phyloP scores from a whole-genome alignment of 2,329 filamentous ascomycete genomes.

The Beauveria caledonica region DNA sequence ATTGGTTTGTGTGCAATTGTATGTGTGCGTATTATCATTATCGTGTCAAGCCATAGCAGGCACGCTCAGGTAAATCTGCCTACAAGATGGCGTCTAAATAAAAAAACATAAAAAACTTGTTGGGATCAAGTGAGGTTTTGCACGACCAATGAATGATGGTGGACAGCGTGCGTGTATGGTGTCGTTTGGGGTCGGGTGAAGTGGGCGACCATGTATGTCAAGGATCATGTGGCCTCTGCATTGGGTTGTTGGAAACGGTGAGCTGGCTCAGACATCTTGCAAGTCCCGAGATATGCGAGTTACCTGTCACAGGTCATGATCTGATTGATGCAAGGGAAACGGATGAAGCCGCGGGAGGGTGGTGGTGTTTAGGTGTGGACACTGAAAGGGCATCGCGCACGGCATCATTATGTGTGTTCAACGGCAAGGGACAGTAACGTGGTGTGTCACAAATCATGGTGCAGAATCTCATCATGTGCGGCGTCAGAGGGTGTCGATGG shows the following conservation, averaged over 20 bases:
- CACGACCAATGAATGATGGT: not conserved
- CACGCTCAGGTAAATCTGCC: not conserved
- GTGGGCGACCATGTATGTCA: too few species aligned
- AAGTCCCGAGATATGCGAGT: not conserved
- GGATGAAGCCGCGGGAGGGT: not conserved
- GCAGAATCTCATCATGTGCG: too few species aligned
- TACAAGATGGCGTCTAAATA: not conserved
- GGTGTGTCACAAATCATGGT: too few species aligned
- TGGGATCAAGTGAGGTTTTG: not conserved
- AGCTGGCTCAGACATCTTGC: not conserved
- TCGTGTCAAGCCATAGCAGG: not conserved
- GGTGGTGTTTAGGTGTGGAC: not conserved
- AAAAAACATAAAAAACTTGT: not conserved
- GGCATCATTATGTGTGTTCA: too few species aligned
- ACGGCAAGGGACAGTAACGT: too few species aligned
- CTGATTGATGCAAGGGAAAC: not conserved
- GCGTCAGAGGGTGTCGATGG: too few species aligned
- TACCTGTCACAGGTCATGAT: not conserved
- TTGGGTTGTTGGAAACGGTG: not conserved
- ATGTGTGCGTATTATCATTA: constrained; percentile 5
- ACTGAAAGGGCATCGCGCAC: too few species aligned
- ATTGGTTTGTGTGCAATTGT: constrained; percentile 4
- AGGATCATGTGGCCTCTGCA: not conserved
- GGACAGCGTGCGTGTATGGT: not conserved
- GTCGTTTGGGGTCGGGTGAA: not conserved